Evolutionary conservation across 768 basidiomycete genomes (phyloP).

Genomic region (Botryobasidium botryosum): DNA sequence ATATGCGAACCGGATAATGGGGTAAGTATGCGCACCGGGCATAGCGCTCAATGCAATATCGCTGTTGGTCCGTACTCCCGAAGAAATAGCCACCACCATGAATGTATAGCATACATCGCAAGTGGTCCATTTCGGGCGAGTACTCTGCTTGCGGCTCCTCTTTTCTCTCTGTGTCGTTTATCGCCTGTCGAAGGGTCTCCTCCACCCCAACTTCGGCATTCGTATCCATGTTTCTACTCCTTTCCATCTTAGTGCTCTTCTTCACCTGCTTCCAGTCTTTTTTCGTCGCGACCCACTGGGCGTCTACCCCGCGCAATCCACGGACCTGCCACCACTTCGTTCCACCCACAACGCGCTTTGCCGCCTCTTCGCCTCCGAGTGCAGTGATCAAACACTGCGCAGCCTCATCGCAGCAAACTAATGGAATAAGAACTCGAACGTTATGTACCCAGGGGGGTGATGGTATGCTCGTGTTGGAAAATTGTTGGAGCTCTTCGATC

Average conservation of each 20-base stretch:
- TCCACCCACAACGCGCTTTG: slow-evolving; percentile 62
- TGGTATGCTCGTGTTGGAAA: slow-evolving; percentile 22
- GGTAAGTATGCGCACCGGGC: slow-evolving; percentile 20
- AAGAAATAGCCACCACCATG: slow-evolving; percentile 15
- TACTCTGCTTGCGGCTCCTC: slow-evolving; percentile 9
- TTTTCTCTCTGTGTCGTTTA: slow-evolving; percentile 12
- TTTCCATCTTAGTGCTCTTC: slow-evolving; percentile 6
- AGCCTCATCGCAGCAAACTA: slow-evolving; percentile 16
- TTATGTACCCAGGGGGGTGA: slow-evolving; percentile 20
- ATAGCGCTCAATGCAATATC: slow-evolving; percentile 42
- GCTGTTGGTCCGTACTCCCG: slow-evolving; percentile 32
- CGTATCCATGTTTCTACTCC: slow-evolving; percentile 1
- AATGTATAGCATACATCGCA: slow-evolving; percentile 24
- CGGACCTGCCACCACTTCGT: slow-evolving; percentile 98
- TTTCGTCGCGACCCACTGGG: slow-evolving; percentile 26
- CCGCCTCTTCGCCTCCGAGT: slow-evolving; percentile 62
- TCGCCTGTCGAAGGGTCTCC: neutral
- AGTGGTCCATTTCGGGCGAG: slow-evolving; percentile 21
- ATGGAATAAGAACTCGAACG: slow-evolving; percentile 19
- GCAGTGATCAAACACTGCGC: slow-evolving; percentile 46
- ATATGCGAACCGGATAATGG: slow-evolving; percentile 19
- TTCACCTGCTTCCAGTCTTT: slow-evolving; percentile 19
- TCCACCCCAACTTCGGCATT: slow-evolving; percentile 1
- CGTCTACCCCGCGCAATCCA: slow-evolving; percentile 60
- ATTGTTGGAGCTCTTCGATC: slow-evolving; percentile 21